Evolutionary conservation across 2,329 filamentous ascomycete species (phyloP), one percentile per base, ranked within the genome.

Genomic region (Pseudogymnoascus sp.): DNA sequence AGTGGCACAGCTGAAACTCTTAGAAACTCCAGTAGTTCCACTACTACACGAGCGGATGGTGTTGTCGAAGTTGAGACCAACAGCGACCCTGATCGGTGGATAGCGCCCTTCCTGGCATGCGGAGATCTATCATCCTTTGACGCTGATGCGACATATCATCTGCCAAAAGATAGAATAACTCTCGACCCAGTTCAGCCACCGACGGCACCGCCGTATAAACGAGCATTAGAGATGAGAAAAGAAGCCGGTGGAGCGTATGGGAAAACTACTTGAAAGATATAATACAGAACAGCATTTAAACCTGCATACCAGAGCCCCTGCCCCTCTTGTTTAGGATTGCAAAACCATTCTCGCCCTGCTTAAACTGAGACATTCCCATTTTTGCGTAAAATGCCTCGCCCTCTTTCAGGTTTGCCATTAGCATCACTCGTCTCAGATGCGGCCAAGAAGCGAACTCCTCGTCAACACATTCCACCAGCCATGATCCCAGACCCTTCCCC

Each of bases 91-190:
- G 72, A 82, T 80, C 65, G 68, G 72, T 97, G 93, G 92, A 93
- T 97, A 69, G 92, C 93, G 3, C 92, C 93, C 0, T 99, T 99
- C 73, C 84, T 99, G 70, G 93, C 95, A n/a, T 99, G 95, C 74
- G 95, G 95, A 53, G 95, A 99, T 76, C 81, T 99, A 62, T 96
- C 92, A 24, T 87, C 91, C 10, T 99, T 93, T 78, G 95, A 99
- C 78, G 92, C 93, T 0, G 95, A 99, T 79, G 93, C 95, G 3
- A 95, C 93, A 4, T 97, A 97, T 76, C 85, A 89, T 68, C 80
- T 99, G 16, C 93, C 95, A 0, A 89, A 93, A 65, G 89, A 92
- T 68, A 85, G 96, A 72, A 84, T 96, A 61, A 93, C 89, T 68
- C 82, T 97, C 59, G 92, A 97, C 73, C 95, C 95, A 0, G 85